phyloP scores from a whole-genome alignment of 202 grass and related monocot genomes.

The Tripidium arundinaceum region DNA sequence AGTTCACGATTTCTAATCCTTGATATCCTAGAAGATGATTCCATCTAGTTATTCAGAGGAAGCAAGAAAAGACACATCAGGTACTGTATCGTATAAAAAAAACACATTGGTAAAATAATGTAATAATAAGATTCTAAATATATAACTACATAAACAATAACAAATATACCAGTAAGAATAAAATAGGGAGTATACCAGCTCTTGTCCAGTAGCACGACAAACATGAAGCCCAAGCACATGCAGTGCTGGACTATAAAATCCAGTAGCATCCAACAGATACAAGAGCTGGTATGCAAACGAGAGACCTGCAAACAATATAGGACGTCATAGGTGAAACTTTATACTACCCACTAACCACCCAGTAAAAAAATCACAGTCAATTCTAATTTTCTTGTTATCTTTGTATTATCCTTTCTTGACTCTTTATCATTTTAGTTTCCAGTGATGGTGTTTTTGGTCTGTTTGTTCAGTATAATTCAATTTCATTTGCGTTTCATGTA shows the following conservation, averaged over 20 bases:
- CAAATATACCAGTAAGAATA: constrained; percentile 12
- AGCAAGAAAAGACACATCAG: constrained; percentile 31
- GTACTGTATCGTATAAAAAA: constrained; percentile 15
- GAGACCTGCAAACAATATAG: constrained; percentile 50
- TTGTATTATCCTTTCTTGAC: constrained; percentile 5
- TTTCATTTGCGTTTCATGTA: constrained; percentile 1
- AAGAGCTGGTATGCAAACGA: constrained; percentile 94
- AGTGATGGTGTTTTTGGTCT: background rate
- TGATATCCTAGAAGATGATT: constrained; percentile 94
- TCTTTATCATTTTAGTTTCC: constrained; percentile 9
- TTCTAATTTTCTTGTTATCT: background rate
- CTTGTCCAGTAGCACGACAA: constrained; percentile 95
- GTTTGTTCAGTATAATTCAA: constrained; percentile 1
- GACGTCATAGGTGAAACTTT: constrained; percentile 15
- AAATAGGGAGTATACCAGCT: constrained; percentile 62
- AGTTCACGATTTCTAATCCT: constrained; percentile 95
- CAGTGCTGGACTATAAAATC: constrained; percentile 73
- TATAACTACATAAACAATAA: constrained; percentile 3
- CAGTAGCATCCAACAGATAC: constrained; percentile 94
- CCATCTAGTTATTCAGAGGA: constrained; percentile 67
- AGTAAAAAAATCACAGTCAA: background rate
- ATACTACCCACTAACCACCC: background rate
- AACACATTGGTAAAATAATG: background rate
- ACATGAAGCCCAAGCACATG: constrained; percentile 87
- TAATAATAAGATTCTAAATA: background rate